phyloP scores from a whole-genome alignment of 2,329 filamentous ascomycete species.

The Colletotrichum chlorophyti region DNA sequence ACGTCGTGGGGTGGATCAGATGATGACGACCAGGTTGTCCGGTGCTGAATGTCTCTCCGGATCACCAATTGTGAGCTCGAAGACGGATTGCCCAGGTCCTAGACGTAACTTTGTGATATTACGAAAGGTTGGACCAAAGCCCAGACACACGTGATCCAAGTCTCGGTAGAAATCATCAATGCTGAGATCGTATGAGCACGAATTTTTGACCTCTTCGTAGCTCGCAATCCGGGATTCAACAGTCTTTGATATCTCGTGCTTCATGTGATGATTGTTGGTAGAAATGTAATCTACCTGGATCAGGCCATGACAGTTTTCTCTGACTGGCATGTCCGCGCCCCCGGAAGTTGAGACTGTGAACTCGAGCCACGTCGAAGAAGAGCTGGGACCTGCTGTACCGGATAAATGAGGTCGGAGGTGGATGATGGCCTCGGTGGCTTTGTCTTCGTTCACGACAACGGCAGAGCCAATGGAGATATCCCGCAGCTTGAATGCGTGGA shows the following conservation, averaged over 20 bases:
- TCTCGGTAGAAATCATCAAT: no score
- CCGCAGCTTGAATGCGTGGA: constrained; percentile 18
- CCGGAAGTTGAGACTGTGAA: constrained; percentile 2
- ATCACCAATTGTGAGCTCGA: neutral
- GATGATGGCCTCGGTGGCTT: constrained; percentile 24
- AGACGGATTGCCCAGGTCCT: neutral
- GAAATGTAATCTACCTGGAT: neutral
- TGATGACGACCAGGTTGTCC: neutral
- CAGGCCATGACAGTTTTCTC: neutral
- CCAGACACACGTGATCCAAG: no score
- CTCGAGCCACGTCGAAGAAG: neutral
- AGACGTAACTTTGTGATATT: neutral
- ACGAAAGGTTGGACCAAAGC: no score
- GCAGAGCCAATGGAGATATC: constrained; percentile 26
- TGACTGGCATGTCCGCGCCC: neutral
- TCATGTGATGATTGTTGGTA: no score
- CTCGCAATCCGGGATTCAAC: no score
- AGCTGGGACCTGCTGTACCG: neutral
- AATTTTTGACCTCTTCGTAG: no score
- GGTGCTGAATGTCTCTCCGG: neutral
- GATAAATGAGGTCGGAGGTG: constrained; percentile 9
- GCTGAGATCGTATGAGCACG: no score
- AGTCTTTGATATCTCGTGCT: neutral
- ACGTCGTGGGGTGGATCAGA: neutral
- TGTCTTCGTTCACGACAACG: constrained; percentile 16